Conservation (phyloP, 73 alveolate species). For the Tetrahymena malaccensis region DNA sequence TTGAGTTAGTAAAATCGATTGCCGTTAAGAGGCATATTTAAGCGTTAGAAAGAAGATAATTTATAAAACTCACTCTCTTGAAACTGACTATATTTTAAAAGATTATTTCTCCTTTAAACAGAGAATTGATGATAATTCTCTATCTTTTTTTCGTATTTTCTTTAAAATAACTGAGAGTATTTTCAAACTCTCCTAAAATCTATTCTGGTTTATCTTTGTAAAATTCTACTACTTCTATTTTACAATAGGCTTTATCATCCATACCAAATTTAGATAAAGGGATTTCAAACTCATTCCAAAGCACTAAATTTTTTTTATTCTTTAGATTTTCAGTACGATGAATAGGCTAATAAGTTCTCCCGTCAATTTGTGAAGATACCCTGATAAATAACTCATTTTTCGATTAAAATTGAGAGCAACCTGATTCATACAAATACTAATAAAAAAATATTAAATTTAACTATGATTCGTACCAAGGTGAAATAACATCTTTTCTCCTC, state of each 20-base stretch:
- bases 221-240: slow-evolving; percentile 34
- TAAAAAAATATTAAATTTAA: not conserved
- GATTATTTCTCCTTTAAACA: slow-evolving; percentile 15
- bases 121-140: slow-evolving; percentile 12
- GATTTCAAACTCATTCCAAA: slow-evolving; percentile 13
- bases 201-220: slow-evolving; percentile 16
- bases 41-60: slow-evolving; percentile 82
- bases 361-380: slow-evolving; percentile 9
- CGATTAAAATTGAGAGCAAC: slow-evolving; percentile 2
- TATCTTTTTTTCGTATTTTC: slow-evolving; percentile 13
- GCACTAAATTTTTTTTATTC: slow-evolving; percentile 26
- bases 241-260: slow-evolving; percentile 19
- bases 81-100: slow-evolving; percentile 3
- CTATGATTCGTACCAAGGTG: not conserved
- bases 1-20: slow-evolving; percentile 88
- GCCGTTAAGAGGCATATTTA: slow-evolving; percentile 76
- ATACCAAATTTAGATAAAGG: slow-evolving; percentile 32
- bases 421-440: not conserved
- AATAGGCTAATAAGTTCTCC: slow-evolving; percentile 28
- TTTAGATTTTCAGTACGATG: slow-evolving; percentile 45
- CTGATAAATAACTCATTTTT: slow-evolving; percentile 12
- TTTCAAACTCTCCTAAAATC: slow-evolving; percentile 38
- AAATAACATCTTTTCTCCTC: slow-evolving; percentile 32
- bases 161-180: slow-evolving; percentile 9
- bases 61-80: slow-evolving; percentile 62